Evolutionary conservation across 768 basidiomycete genomes (phyloP).

Genomic region (Lactarius trivialis): DNA sequence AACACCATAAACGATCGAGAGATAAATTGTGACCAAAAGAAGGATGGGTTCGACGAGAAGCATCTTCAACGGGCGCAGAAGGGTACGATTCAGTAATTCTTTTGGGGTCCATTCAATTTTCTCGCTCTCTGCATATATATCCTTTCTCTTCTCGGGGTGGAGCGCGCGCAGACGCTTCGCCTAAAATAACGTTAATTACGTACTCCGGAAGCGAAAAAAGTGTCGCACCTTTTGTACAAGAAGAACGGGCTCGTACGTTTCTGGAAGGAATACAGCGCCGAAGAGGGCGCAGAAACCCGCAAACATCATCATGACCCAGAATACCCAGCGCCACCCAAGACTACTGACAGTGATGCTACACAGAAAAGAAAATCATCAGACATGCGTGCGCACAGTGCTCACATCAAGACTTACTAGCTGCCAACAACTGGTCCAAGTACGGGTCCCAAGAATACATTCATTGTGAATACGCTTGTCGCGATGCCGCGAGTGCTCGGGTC

Average conservation of each 20-base stretch:
- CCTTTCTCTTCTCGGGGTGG: background rate
- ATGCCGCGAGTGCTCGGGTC: slow-evolving; percentile 21
- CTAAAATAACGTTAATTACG: background rate
- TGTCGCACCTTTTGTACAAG: slow-evolving; percentile 12
- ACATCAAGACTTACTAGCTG: slow-evolving; percentile 12
- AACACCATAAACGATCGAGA: slow-evolving; percentile 17
- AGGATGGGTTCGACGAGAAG: slow-evolving; percentile 28
- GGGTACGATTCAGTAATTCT: slow-evolving; percentile 26
- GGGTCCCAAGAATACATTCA: slow-evolving; percentile 24
- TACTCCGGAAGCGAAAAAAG: background rate
- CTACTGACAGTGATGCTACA: slow-evolving; percentile 8
- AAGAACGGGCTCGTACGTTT: slow-evolving; percentile 23
- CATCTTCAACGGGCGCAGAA: slow-evolving; percentile 30
- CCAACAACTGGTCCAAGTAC: slow-evolving; percentile 25
- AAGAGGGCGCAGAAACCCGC: slow-evolving; percentile 16
- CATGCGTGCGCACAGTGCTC: no score
- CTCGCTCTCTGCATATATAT: slow-evolving; percentile 6
- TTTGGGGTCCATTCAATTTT: background rate
- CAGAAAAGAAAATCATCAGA: background rate
- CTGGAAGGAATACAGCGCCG: slow-evolving; percentile 22
- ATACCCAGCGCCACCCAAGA: slow-evolving; percentile 26
- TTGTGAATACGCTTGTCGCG: slow-evolving; percentile 21
- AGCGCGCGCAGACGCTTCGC: background rate
- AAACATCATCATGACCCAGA: slow-evolving; percentile 26
- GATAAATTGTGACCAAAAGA: slow-evolving; percentile 16